Conservation (phyloP, 257 asterid species). For the Nemophila menziesii region DNA sequence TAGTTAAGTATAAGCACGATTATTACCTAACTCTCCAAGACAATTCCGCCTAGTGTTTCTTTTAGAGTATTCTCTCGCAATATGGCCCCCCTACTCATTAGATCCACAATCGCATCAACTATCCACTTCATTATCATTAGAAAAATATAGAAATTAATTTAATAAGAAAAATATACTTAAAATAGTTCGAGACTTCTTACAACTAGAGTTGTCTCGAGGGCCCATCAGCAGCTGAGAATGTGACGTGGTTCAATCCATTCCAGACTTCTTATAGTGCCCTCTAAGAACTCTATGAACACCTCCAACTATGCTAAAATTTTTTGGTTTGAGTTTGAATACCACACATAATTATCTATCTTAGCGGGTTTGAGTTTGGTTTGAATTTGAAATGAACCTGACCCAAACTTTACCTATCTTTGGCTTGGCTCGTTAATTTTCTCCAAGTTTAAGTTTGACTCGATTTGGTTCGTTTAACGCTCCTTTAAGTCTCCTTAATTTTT, state of each 20-base stretch:
- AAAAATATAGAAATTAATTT: not conserved
- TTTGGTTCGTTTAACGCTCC: too few species aligned
- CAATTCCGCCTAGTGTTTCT: slow-evolving; percentile 83
- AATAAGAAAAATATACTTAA: not conserved
- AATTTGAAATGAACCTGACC: too few species aligned
- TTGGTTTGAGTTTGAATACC: too few species aligned
- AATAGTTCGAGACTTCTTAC: slow-evolving; percentile 24
- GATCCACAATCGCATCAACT: slow-evolving; percentile 98
- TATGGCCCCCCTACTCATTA: slow-evolving; percentile 96
- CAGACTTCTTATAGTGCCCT: too few species aligned
- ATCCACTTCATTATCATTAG: slow-evolving; percentile 83
- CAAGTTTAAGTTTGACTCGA: too few species aligned
- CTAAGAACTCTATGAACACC: too few species aligned
- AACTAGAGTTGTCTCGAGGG: slow-evolving; percentile 97
- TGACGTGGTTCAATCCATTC: slow-evolving; percentile 60
- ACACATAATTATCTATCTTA: too few species aligned
- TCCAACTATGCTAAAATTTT: too few species aligned
- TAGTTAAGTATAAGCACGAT: not conserved
- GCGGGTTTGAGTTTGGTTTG: too few species aligned
- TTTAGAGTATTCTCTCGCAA: slow-evolving; percentile 82
- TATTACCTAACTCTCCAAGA: slow-evolving; percentile 88
- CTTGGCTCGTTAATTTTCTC: too few species aligned
- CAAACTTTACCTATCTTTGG: too few species aligned
- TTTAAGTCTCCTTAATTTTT: too few species aligned
- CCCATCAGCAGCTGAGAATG: slow-evolving; percentile 93